These are phyloP conservation scores for Carex sylvatica DNA, from an alignment of 202 grass and related monocot genomes.

Conservation along the genomic window DNA sequence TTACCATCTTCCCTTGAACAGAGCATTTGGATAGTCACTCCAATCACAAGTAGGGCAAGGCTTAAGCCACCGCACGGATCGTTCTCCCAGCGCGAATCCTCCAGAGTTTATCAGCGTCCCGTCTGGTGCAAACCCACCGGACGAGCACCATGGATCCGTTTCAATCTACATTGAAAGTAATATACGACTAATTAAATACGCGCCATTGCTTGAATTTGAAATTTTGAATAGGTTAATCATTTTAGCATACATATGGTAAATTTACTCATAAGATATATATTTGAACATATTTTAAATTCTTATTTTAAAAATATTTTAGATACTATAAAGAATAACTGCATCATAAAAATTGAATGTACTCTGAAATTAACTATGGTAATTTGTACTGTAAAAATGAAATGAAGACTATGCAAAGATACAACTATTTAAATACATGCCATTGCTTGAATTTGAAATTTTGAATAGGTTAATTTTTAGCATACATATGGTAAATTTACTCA, in stretches of 20 bases:
- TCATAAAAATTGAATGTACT: no score
- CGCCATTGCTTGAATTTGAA: neutral
- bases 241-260: no score
- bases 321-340: no score
- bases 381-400: slow-evolving; percentile 8
- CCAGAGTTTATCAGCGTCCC: slow-evolving; percentile 77
- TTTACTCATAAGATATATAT: no score
- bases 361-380: neutral
- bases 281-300: no score
- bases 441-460: no score
- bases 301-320: no score
- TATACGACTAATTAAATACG: neutral
- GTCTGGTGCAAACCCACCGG: slow-evolving; percentile 51
- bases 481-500: no score
- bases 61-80: slow-evolving; percentile 38
- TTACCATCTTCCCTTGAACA: slow-evolving; percentile 59
- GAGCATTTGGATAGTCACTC: slow-evolving; percentile 43
- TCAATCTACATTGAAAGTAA: slow-evolving; percentile 29
- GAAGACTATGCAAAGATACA: neutral
- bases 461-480: no score
- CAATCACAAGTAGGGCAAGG: slow-evolving; percentile 71
- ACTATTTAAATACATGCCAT: no score
- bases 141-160: slow-evolving; percentile 82
- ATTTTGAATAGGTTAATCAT: neutral
- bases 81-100: slow-evolving; percentile 59